A percentile compares a stretch with the other conserved stretches of the same genome.
phyloP scores from a whole-genome alignment of 345 rosid genomes.

The Citrus hindsii region DNA sequence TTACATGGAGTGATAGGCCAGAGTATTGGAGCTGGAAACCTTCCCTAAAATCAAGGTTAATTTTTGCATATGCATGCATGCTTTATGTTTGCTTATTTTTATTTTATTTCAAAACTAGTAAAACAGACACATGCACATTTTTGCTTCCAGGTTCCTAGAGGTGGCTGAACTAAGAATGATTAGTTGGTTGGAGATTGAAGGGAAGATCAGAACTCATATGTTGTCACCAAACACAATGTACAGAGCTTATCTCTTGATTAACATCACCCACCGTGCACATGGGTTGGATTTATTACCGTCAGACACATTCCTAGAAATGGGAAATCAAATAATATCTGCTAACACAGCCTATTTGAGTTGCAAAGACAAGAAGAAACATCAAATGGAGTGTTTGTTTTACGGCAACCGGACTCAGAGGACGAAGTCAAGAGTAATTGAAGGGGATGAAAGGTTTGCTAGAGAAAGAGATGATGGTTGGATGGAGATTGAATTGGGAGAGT shows the following conservation, averaged over 20 bases:
- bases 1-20: conserved; percentile 44
- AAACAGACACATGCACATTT: too few species aligned
- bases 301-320: conserved; percentile 19
- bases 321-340: not conserved
- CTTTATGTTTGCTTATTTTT: not conserved
- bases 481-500: conserved; percentile 77
- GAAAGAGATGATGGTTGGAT: conserved; percentile 66
- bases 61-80: not conserved
- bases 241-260: conserved; percentile 34
- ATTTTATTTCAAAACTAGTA: too few species aligned
- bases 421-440: conserved; percentile 2
- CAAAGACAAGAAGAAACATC: not conserved
- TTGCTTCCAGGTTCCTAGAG: conserved; percentile 27
- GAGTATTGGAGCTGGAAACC: conserved; percentile 55
- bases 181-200: conserved; percentile 36
- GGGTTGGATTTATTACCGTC: conserved; percentile 36
- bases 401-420: not conserved
- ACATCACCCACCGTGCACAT: conserved; percentile 16
- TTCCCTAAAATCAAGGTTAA: conserved; percentile 50
- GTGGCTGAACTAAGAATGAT: conserved; percentile 36
- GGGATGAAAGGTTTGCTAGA: conserved; percentile 11
- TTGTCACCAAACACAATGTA: conserved; percentile 38
- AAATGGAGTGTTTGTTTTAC: conserved; percentile 2
- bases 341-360: conserved; percentile 16
- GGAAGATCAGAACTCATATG: conserved; percentile 26